Percentiles rank a stretch among this genome's conserved stretches.
Conservation (phyloP, 176 grass and related monocot genomes). For the Triticum monococcum region DNA sequence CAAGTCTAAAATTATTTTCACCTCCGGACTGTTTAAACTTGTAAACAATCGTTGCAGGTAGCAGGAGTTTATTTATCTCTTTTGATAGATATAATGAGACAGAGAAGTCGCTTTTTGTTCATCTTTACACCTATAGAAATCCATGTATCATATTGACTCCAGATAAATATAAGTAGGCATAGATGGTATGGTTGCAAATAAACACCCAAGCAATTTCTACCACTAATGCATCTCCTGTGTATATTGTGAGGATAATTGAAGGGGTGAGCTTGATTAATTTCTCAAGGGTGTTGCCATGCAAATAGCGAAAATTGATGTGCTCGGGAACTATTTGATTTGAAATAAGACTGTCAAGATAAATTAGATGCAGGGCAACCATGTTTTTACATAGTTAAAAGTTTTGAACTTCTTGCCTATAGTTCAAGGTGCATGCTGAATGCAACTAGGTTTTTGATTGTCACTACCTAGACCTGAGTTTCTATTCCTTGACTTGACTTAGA, state of each 20-base stretch:
- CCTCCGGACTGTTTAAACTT: too few relatives aligned
- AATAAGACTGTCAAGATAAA: background rate
- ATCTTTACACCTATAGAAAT: background rate
- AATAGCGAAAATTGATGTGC: background rate
- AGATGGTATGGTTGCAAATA: background rate
- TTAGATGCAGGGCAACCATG: background rate
- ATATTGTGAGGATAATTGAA: background rate
- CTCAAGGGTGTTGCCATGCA: background rate
- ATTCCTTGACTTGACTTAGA: too few relatives aligned
- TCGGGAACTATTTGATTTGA: too few relatives aligned
- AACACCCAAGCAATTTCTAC: background rate
- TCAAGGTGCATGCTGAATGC: background rate
- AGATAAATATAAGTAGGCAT: background rate
- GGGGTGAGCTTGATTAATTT: background rate
- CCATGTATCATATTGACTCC: background rate
- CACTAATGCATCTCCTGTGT: background rate
- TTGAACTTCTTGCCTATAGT: background rate
- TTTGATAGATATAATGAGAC: too few relatives aligned
- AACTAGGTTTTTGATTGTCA: too few relatives aligned
- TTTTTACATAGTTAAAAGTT: background rate
- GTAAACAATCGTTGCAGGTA: too few relatives aligned
- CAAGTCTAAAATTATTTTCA: background rate
- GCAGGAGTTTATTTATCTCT: too few relatives aligned
- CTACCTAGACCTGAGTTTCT: too few relatives aligned
- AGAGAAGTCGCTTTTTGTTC: background rate